Base-by-base conservation (phyloP, 31 red algal genomes). In the Endocladia muricata region DNA sequence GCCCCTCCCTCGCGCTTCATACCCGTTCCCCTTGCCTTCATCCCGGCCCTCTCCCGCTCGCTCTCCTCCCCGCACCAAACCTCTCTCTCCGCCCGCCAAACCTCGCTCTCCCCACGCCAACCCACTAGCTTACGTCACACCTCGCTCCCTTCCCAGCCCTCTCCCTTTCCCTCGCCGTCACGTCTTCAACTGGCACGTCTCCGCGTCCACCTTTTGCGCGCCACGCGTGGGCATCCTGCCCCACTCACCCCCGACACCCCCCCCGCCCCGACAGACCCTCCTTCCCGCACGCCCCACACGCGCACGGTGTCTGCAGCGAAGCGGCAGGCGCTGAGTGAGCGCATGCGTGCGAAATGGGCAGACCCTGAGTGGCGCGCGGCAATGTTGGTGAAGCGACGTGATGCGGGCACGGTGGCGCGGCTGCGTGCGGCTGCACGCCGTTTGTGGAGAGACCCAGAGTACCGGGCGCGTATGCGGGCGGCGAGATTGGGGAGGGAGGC, bases 321-420 rank as follows among this genome's bases (percentile, higher is more conserved):
- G 61, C 82, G 71, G 4, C 70, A 43, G 30, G 15, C 60, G 2
- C 70, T 61, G 15, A 85, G 82, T 61, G 82, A 75, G 2, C 82
- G 82, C 3, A 3, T 85, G 29, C 51, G 68, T 36, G 72, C 71
- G 3, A 37, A 67, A 1, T 85, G 82, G 82, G 34, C 19, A 17
- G 82, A 85, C 60, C 82, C 82, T 32, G 59, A 42, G 13, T 85
- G 82, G 82, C 54, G 82, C 33, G 82, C 71, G 8, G 70, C 54
- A 2, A 68, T 76, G 70, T 4, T 85, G 41, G 71, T 59, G 8
- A 69, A 41, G 29, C 55, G 82, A 31, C 37, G 29, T 23, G 60
- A 66, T 2, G 59, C 56, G 15, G 57, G 68, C 7, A 59, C 61
- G 51, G 25, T 71, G 13, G 38, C 51, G 36, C 68, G 61, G 58